Evolutionary conservation across 345 rosid genomes (phyloP).

Genomic region (Populus pruinosa): DNA sequence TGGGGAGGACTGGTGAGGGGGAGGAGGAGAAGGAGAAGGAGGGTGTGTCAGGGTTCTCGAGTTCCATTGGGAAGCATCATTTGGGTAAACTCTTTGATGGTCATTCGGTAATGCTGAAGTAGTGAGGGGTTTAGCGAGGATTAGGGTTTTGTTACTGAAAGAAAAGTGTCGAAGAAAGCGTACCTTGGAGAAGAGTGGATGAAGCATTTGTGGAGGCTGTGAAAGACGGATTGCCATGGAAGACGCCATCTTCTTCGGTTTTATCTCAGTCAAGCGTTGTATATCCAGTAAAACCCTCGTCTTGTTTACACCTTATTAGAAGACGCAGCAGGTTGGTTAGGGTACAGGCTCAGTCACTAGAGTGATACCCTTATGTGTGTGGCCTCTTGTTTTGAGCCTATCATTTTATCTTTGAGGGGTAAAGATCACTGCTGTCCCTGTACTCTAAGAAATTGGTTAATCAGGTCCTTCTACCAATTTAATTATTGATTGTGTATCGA

Average conservation of each 20-base stretch:
- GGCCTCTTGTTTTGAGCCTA: too few species aligned
- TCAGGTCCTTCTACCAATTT: too few species aligned
- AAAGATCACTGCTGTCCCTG: too few species aligned
- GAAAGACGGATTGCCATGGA: slow-evolving; percentile 15
- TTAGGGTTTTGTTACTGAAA: slow-evolving; percentile 8
- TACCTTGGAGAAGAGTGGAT: slow-evolving; percentile 17
- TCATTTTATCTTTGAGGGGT: too few species aligned
- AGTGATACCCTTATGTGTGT: too few species aligned
- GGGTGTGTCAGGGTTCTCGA: background rate
- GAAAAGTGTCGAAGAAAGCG: slow-evolving; percentile 2
- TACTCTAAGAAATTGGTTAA: too few species aligned
- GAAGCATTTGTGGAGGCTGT: background rate
- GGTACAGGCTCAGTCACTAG: too few species aligned
- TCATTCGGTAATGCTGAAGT: slow-evolving; percentile 11
- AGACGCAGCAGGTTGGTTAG: too few species aligned
- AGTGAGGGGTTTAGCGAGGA: background rate
- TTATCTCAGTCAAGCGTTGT: background rate
- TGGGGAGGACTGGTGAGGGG: background rate
- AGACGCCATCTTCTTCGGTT: slow-evolving; percentile 16
- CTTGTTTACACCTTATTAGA: too few species aligned
- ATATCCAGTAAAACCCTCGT: too few species aligned
- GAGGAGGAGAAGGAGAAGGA: background rate
- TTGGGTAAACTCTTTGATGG: background rate
- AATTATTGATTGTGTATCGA: too few species aligned
- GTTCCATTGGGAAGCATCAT: background rate